A percentile compares a stretch with the other conserved stretches of the same genome.
phyloP scores from a whole-genome alignment of 2,329 filamentous ascomycete genomes.

The Trichoderma semiorbis region DNA sequence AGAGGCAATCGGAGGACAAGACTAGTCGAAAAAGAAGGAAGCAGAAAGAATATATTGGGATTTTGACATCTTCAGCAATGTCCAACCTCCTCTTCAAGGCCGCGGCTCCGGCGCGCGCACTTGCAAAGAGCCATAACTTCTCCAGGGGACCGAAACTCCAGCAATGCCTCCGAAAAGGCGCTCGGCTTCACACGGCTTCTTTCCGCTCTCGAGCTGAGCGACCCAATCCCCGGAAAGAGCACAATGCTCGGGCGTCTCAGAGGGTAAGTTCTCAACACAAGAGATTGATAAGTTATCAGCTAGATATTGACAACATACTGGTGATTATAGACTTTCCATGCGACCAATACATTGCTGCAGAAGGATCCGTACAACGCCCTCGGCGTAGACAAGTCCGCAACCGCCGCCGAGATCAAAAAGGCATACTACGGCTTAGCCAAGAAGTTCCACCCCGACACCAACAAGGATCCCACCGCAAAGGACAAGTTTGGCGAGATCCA shows the following conservation, averaged over 20 bases:
- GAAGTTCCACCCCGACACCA: conserved; percentile 96
- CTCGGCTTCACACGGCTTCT: conserved; percentile 33
- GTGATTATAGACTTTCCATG: conserved; percentile 55
- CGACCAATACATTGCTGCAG: conserved; percentile 51
- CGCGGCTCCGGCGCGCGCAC: conserved; percentile 43
- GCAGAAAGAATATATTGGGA: neutral
- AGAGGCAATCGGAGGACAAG: neutral
- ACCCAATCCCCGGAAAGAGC: conserved; percentile 21
- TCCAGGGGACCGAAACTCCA: conserved; percentile 39
- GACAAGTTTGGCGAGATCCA: conserved; percentile 94
- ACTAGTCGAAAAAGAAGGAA: neutral
- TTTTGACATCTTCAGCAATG: conserved; percentile 28
- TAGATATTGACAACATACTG: neutral
- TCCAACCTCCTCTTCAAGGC: conserved; percentile 46
- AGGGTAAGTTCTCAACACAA: conserved; percentile 26
- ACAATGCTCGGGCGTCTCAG: conserved; percentile 22
- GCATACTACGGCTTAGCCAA: conserved; percentile 97
- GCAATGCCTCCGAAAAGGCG: conserved; percentile 39
- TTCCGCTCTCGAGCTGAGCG: conserved; percentile 24
- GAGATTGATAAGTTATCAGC: neutral
- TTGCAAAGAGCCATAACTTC: conserved; percentile 41
- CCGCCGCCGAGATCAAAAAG: conserved; percentile 89
- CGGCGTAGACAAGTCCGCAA: conserved; percentile 78
- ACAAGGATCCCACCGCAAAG: conserved; percentile 90
- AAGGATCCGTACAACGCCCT: conserved; percentile 86